Base-by-base conservation (phyloP, 2,329 filamentous ascomycete species). In the Harringtonia lauricola region DNA sequence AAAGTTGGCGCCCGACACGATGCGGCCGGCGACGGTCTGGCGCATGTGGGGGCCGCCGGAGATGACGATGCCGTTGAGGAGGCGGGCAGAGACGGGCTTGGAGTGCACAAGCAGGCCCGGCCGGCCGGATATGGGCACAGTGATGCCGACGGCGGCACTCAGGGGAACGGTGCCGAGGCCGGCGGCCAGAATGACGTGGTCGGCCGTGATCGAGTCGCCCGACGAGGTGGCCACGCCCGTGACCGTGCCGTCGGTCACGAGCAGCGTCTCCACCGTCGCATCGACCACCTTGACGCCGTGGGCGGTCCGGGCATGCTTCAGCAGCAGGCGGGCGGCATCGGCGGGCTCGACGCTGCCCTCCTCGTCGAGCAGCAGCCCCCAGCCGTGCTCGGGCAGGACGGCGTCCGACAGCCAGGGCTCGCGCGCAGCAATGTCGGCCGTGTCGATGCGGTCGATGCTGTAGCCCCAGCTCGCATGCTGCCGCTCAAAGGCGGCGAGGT, bases 281-380 rank as follows among this genome's bases (percentile, higher is more conserved):
- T 12, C 8, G 4, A 39, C 39, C 28, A 45, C 19, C 21, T 3
- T 4, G 17, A 24, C 43, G 13, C 34, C 35, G 14, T 38, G n/a
- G 3, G 24, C 34, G 8, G 4, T 14, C 28, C 22, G 14, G 9
- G 39, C 35, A 15, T 38, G 9, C 13, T 15, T 19, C 5, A 56
- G 36, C 30, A 59, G 39, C 39, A 51, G 44, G 19, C 22, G 39
- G 9, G 58, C 57, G 0, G 53, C 57, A 10, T 46, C 42, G 10
- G 52, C 42, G n/a, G 59, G 51, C 51, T 57, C 58, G 36, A 62
- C 47, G n/a, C 54, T 40, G 43, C 60, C 53, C 39, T 63, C 54
- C 31, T 57, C 51, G 8, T 30, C 29, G 4, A 47, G 39, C 14
- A 38, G 29, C 15, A 53, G 34, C 0, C 42, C 55, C 53, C 52